Base-by-base conservation (phyloP, 768 basidiomycete species). In the Tylopilus subfusipes region DNA sequence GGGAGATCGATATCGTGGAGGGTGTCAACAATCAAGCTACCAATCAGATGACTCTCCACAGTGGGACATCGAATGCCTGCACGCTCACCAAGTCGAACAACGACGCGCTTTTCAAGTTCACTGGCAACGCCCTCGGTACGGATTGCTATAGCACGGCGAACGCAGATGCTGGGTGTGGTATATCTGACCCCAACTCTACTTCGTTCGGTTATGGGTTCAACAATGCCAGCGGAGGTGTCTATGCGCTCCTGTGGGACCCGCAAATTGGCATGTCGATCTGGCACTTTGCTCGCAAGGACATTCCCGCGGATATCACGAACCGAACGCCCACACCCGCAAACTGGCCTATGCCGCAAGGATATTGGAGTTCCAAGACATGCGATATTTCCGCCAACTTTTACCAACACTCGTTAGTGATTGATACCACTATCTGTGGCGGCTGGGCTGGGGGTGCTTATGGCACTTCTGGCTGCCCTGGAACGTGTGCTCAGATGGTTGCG, bases 1-100 rank as follows among this genome's bases (percentile, higher is more conserved):
- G 82, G 55, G 87, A 90, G 67, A 84, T 89, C 44, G 90, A 91
- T 62, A 78, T 88, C 48, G 65, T 90, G 10, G 90, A 92, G 63
- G 85, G 86, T 18, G 86, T 90, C 50, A 81, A 90, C 60, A 62
- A 77, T 24, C 76, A 80, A 63, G 55, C 69, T 1, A 72, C 66
- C 27, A 89, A 91, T 59, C 85, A 83, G 54, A 80, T 81, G 67
- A 82, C 87, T 1, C 73, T 90, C 6, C 89, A 90, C 66, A 84
- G 79, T 19, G 72, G 77, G 9, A 63, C 69, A 8, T 66, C 63
- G 14, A 75, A 73, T 34, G 78, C 79, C 71, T 51, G 71, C 31
- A 61, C 62, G 24, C 62, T 70, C 40, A 54, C 44, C 25, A 34
- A 31, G 33, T 39, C 45, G 5, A 9, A 57, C 60, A 56, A 62